Percentiles rank a stretch among this genome's conserved stretches.
These are phyloP conservation scores for Lotus japonicus DNA, from an alignment of 306 rosid genomes.

Conservation along the genomic window DNA sequence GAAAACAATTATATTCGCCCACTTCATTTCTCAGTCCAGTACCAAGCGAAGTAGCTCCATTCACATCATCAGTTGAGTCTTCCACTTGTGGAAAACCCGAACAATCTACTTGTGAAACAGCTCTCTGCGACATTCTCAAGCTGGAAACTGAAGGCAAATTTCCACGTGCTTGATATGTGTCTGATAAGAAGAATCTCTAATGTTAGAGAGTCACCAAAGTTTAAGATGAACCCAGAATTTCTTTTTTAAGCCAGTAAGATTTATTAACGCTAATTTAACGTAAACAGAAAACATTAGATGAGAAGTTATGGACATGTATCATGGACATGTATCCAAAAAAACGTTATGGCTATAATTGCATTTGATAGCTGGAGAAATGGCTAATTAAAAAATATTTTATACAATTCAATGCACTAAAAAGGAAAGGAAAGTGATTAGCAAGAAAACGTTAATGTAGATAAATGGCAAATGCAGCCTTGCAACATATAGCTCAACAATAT, in stretches of 20 bases:
- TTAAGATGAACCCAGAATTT: conserved; percentile 4
- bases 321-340: not conserved
- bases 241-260: not conserved
- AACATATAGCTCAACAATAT: not conserved
- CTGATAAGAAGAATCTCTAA: conserved; percentile 42
- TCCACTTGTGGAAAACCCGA: conserved; percentile 35
- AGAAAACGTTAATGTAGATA: not conserved
- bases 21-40: conserved; percentile 95
- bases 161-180: conserved; percentile 60
- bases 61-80: conserved; percentile 23
- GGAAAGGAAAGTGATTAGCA: not conserved
- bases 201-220: conserved; percentile 22
- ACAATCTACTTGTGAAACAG: conserved; percentile 41
- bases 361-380: not conserved
- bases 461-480: not conserved
- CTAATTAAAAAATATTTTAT: not conserved
- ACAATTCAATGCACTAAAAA: not conserved
- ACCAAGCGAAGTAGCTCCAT: conserved; percentile 49
- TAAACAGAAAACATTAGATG: conserved; percentile 10
- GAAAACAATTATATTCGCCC: conserved; percentile 99
- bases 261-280: not conserved
- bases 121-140: conserved; percentile 31
- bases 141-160: conserved; percentile 42
- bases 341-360: not conserved
- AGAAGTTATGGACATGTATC: not conserved